Percentiles rank a stretch among this genome's conserved stretches.
These are phyloP conservation scores for Coprinopsis marcescibilis DNA, from an alignment of 768 basidiomycete genomes.

Conservation along the genomic window DNA sequence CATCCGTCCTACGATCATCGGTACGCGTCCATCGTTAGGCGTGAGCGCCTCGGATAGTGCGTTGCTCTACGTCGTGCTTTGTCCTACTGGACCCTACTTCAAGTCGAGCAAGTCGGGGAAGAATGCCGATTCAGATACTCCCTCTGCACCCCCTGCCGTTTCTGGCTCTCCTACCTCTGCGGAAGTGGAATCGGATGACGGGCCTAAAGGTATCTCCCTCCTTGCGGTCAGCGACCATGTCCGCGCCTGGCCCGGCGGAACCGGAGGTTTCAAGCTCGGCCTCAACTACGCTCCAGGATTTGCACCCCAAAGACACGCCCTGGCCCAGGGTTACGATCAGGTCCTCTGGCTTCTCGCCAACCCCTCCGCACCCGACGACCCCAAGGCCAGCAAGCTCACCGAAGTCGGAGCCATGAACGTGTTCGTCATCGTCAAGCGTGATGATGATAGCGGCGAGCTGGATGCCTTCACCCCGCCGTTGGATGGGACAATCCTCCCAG, in stretches of 20 bases:
- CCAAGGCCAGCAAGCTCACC: constrained; percentile 30
- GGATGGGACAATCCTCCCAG: constrained; percentile 84
- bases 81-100: constrained; percentile 76
- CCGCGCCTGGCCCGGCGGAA: constrained; percentile 55
- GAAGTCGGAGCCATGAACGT: constrained; percentile 81
- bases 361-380: too few relatives aligned
- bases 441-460: constrained; percentile 60
- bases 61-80: constrained; percentile 67
- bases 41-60: constrained; percentile 71
- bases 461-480: constrained; percentile 81
- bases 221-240: constrained; percentile 36
- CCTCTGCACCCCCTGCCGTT: constrained; percentile 70
- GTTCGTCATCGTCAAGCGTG: constrained; percentile 57
- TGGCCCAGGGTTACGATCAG: constrained; percentile 62
- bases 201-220: constrained; percentile 49
- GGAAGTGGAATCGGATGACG: constrained; percentile 70
- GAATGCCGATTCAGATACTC: too few relatives aligned
- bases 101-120: too few relatives aligned
- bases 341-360: constrained; percentile 75
- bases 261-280: constrained; percentile 83
- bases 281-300: constrained; percentile 88
- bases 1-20: constrained; percentile 75
- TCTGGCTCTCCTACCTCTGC: constrained; percentile 69
- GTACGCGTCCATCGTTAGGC: constrained; percentile 47
- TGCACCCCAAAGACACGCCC: constrained; percentile 76